Base-by-base conservation (phyloP, 805 yeast species). In the Starmera dryadoides region DNA sequence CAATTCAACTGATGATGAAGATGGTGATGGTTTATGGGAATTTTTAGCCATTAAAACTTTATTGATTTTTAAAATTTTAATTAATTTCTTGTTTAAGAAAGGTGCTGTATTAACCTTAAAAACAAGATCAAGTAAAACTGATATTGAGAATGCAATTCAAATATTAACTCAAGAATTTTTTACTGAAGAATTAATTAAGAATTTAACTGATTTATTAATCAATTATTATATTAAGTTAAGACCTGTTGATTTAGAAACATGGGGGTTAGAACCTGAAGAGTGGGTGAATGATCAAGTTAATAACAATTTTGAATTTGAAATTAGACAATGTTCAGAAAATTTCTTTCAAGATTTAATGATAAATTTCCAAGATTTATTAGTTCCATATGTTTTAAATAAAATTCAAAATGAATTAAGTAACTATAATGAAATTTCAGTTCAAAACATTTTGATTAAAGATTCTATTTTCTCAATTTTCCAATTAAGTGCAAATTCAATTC, bases 191-290 rank as follows among this genome's bases (percentile, higher is more conserved):
- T 64, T 80, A 12, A 62, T 86, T 17, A 68, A 68, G 20, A 71
- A 74, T 19, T 58, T 91, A 11, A 73, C 86, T 11, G 83, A 82
- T 43, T 60, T 84, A 33, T 64, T 89, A 28, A 79, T 88, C 42
- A 68, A 71, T 31, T 81, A 81, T 76, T 89, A 86, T 58, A 66
- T 93, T 45, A 74, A 81, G 40, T 59, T 89, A 35, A 75, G 79
- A 42, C 87, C 91, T 0, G 59, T 72, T 2, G 97, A 89, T 55
- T 58, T 91, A 35, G 94, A 85, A 49, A 65, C 76, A 30, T 93
- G 98, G 98, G 56, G 68, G 11, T 58, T 73, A 15, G 95, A 88
- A 43, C 96, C 98, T 0, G 98, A 88, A 56, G 96, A 87, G 57
- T 93, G 95, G 86, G 79, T 85, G 17, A 79, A 80, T 46, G 95